Conservation (phyloP, 2,329 filamentous ascomycete species). For the Aspergillus carbonarius region DNA sequence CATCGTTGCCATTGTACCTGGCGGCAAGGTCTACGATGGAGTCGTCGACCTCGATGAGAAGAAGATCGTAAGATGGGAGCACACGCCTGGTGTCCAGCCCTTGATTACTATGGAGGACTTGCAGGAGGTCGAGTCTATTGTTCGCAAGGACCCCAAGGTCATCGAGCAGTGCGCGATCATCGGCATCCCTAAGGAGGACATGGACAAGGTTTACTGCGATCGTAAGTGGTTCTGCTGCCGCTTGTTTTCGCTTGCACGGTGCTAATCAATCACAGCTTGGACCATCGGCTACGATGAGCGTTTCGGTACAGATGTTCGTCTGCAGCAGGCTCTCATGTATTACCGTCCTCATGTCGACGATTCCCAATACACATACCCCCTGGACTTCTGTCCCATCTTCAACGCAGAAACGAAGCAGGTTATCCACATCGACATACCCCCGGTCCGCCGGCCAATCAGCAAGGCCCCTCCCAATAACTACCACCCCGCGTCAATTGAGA, state of each 20-base stretch:
- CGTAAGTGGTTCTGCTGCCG: constrained; percentile 49
- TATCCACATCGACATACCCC: constrained; percentile 79
- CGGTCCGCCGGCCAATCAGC: constrained; percentile 71
- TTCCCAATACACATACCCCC: constrained; percentile 84
- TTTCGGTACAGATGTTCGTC: constrained; percentile 72
- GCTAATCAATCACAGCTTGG: constrained; percentile 60
- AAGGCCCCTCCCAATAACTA: constrained; percentile 76
- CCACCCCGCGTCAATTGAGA: constrained; percentile 69
- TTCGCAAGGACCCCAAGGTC: constrained; percentile 76
- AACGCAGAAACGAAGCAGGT: constrained; percentile 77
- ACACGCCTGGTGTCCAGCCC: constrained; percentile 74
- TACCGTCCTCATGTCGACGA: constrained; percentile 83
- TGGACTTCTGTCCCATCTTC: constrained; percentile 93
- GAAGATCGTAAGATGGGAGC: constrained; percentile 72
- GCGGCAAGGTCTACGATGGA: constrained; percentile 79
- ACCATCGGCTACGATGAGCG: constrained; percentile 93
- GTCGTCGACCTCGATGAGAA: constrained; percentile 69
- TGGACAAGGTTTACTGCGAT: constrained; percentile 96
- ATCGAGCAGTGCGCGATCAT: constrained; percentile 86
- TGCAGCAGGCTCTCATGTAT: constrained; percentile 95
- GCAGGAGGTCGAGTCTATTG: constrained; percentile 72
- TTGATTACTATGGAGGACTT: constrained; percentile 92
- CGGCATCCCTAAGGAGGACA: constrained; percentile 76
- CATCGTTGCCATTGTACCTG: constrained; percentile 75
- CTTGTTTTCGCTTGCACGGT: not conserved